Evolutionary conservation across 345 rosid species (phyloP).

Genomic region (Camelina hispida): DNA sequence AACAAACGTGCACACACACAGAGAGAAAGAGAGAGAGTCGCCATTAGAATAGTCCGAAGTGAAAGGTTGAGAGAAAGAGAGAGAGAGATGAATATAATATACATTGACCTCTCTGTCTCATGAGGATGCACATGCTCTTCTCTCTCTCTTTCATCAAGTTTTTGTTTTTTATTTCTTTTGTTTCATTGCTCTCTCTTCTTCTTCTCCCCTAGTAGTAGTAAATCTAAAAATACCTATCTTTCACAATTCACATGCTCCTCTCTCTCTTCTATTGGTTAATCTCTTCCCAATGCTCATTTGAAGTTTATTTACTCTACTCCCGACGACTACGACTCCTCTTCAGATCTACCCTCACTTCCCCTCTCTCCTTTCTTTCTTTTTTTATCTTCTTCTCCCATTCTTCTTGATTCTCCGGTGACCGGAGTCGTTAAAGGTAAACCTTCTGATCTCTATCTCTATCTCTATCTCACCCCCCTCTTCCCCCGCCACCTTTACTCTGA

Average conservation of each 20-base stretch:
- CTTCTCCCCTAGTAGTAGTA: conserved; percentile 8
- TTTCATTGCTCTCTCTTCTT: neutral
- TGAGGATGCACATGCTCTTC: conserved; percentile 49
- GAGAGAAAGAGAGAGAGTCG: conserved; percentile 31
- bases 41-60: conserved; percentile 31
- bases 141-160: conserved; percentile 26
- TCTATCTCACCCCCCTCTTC: neutral
- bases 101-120: conserved; percentile 68
- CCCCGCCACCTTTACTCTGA: too few relatives aligned
- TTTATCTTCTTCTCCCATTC: conserved; percentile 32
- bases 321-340: conserved; percentile 34
- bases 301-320: conserved; percentile 52
- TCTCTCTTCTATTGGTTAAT: conserved; percentile 33
- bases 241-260: conserved; percentile 60
- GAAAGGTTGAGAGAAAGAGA: neutral
- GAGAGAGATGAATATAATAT: conserved; percentile 50
- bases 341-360: conserved; percentile 51
- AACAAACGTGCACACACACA: conserved; percentile 40
- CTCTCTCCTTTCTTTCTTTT: neutral
- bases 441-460: neutral
- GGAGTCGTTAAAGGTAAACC: conserved; percentile 42
- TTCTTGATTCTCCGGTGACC: conserved; percentile 31
- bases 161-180: too few relatives aligned
- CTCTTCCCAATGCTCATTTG: conserved; percentile 45
- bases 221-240: conserved; percentile 29